Evolutionary conservation across 148 eudicot species (phyloP).

Genomic region (Amaranthus hypochondriacus): DNA sequence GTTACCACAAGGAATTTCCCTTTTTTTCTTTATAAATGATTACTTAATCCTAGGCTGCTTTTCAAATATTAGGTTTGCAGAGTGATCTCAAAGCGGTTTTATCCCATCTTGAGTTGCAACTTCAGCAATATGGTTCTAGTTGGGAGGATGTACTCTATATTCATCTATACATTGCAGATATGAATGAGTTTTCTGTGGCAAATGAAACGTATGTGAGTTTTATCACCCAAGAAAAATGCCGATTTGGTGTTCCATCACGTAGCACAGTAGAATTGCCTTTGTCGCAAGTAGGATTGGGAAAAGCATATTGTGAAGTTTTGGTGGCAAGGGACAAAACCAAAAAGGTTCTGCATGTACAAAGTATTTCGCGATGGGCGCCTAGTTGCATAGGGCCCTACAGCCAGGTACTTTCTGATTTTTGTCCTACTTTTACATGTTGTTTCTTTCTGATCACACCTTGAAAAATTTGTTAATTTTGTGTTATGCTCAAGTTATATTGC

Average conservation of each 20-base stretch:
- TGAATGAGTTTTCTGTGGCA: slow-evolving; percentile 72
- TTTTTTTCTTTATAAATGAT: no score
- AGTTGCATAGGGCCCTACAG: slow-evolving; percentile 98
- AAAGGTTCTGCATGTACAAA: slow-evolving; percentile 94
- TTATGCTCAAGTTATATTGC: no score
- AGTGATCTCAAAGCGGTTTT: slow-evolving; percentile 59
- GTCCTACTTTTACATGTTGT: background rate
- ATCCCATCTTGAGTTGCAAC: slow-evolving; percentile 55
- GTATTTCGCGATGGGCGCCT: slow-evolving; percentile 98
- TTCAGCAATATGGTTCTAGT: slow-evolving; percentile 45
- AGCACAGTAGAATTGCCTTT: slow-evolving; percentile 90
- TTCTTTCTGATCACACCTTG: no score
- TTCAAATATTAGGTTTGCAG: slow-evolving; percentile 52
- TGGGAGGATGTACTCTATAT: slow-evolving; percentile 86
- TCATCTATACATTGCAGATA: slow-evolving; percentile 78
- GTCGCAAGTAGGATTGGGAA: slow-evolving; percentile 62
- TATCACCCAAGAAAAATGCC: slow-evolving; percentile 88
- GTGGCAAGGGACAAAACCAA: slow-evolving; percentile 66
- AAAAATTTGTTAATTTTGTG: no score
- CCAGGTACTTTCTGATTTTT: slow-evolving; percentile 52
- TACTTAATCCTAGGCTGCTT: background rate
- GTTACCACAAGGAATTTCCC: no score
- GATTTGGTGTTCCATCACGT: slow-evolving; percentile 92
- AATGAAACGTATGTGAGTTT: slow-evolving; percentile 82
- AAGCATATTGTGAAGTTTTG: slow-evolving; percentile 75